These are phyloP conservation scores for Corylus heterophylla DNA, from an alignment of 306 rosid species.

Conservation along the genomic window DNA sequence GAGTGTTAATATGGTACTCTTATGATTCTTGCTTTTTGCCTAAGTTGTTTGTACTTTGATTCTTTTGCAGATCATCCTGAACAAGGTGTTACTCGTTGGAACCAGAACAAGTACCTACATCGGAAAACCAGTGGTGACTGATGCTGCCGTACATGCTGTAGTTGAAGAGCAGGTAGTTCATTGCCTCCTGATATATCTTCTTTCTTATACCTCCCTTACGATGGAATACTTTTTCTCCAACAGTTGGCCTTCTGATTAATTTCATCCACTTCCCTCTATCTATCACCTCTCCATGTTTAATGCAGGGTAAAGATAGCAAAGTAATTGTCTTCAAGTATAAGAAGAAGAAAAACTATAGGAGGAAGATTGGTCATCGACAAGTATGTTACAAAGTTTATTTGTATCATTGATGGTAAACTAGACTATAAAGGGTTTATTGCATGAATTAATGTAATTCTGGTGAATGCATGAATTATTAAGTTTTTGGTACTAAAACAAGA, in stretches of 20 bases:
- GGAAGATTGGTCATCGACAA: constrained; percentile 95
- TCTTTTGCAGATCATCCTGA: constrained; percentile 68
- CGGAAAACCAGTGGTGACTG: constrained; percentile 91
- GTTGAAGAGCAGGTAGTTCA: constrained; percentile 91
- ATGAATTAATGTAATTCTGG: neutral
- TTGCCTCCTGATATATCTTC: constrained; percentile 3
- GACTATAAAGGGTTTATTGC: constrained; percentile 8
- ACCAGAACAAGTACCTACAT: constrained; percentile 73
- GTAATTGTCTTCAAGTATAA: constrained; percentile 92
- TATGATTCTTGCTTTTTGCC: neutral
- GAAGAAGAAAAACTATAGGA: constrained; percentile 78
- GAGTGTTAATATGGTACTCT: neutral
- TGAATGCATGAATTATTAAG: neutral
- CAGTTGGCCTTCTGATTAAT: neutral
- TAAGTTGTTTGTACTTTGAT: constrained; percentile 12
- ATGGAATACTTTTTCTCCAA: constrained; percentile 7
- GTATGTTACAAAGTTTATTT: constrained; percentile 33
- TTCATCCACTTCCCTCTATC: neutral
- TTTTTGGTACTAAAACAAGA: neutral
- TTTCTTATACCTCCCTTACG: neutral
- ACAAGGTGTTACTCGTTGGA: constrained; percentile 91
- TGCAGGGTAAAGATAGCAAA: constrained; percentile 73
- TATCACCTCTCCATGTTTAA: constrained; percentile 7
- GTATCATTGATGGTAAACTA: neutral
- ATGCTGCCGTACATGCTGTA: constrained; percentile 90